Conservation (phyloP, 2,329 filamentous ascomycete genomes). For the Ceratocystis alfenasii region DNA sequence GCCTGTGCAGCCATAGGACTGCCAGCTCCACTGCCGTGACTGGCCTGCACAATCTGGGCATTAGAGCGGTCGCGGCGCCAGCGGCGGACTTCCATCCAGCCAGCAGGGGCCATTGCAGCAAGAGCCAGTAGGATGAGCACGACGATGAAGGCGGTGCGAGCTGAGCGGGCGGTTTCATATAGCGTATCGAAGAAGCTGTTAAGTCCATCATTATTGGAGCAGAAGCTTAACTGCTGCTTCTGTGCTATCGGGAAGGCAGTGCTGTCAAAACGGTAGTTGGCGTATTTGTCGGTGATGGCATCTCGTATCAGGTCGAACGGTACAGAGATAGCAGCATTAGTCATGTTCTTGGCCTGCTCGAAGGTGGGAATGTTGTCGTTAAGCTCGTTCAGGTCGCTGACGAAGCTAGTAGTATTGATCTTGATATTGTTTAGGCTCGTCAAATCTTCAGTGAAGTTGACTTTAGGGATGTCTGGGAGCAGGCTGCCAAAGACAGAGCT, state of each 20-base stretch:
- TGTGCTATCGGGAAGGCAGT: constrained; percentile 68
- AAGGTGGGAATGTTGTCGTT: constrained; percentile 76
- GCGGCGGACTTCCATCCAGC: constrained; percentile 63
- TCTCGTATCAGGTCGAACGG: constrained; percentile 73
- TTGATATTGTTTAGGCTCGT: constrained; percentile 56
- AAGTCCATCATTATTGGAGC: constrained; percentile 72
- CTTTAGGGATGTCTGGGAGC: constrained; percentile 34
- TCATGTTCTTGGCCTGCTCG: constrained; percentile 69
- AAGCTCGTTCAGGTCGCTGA: constrained; percentile 56
- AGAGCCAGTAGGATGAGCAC: constrained; percentile 60
- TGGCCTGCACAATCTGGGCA: constrained; percentile 47
- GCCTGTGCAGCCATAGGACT: background rate
- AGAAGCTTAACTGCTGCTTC: constrained; percentile 76
- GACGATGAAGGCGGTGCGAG: constrained; percentile 64
- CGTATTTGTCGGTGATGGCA: constrained; percentile 58
- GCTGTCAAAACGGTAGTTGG: constrained; percentile 65
- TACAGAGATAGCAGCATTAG: constrained; percentile 57
- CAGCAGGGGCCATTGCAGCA: constrained; percentile 65
- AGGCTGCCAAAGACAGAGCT: constrained; percentile 40
- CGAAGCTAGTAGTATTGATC: constrained; percentile 53
- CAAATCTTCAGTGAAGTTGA: constrained; percentile 56
- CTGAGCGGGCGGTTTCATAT: constrained; percentile 51
- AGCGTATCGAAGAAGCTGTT: constrained; percentile 71
- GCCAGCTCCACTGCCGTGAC: background rate
- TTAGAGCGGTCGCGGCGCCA: constrained; percentile 63